A percentile compares a stretch with the other conserved stretches of the same genome.
These are phyloP conservation scores for Aurinia saxatilis DNA, from an alignment of 345 rosid genomes.

Conservation along the genomic window DNA sequence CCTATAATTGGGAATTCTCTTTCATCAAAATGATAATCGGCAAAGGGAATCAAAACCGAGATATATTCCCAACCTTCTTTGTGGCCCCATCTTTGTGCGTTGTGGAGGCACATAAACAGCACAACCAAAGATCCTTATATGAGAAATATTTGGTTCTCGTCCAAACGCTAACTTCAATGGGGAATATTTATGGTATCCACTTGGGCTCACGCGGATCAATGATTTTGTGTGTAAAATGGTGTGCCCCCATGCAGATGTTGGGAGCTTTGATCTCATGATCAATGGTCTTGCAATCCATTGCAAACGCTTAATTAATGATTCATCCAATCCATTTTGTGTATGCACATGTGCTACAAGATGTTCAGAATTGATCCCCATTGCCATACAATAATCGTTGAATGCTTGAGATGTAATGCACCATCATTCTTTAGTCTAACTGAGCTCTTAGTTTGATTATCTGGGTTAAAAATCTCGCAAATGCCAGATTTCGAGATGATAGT, in stretches of 20 bases:
- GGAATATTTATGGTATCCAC: neutral
- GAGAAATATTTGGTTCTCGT: neutral
- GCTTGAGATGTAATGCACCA: neutral
- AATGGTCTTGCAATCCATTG: neutral
- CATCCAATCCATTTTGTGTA: neutral
- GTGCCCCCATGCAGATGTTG: neutral
- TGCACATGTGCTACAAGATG: neutral
- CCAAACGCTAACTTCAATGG: too few species aligned
- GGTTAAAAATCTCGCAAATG: too few species aligned
- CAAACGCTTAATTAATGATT: neutral
- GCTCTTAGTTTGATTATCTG: neutral
- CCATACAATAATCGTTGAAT: neutral
- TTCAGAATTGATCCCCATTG: neutral
- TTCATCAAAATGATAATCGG: too few species aligned
- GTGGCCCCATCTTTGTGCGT: neutral
- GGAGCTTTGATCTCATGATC: neutral
- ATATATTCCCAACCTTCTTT: too few species aligned
- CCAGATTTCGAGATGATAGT: too few species aligned
- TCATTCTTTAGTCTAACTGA: neutral
- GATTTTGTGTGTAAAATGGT: neutral
- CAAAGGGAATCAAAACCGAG: too few species aligned
- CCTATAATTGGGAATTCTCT: neutral
- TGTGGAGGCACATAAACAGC: neutral
- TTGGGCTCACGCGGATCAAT: neutral
- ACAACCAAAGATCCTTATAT: neutral